phyloP scores from a whole-genome alignment of 805 yeast species.

The Millerago galiae region DNA sequence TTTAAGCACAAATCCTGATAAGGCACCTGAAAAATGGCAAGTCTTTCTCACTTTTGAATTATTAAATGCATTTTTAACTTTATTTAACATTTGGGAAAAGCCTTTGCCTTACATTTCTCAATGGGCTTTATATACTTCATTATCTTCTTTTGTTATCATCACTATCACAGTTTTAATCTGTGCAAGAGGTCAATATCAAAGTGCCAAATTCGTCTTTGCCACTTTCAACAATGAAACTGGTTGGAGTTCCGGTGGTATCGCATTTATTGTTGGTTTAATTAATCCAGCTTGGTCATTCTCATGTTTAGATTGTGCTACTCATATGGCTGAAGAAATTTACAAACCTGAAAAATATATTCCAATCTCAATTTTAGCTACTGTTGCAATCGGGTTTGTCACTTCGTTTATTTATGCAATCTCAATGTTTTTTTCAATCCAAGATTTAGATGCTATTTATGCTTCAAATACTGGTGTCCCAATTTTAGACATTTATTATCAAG shows the following conservation, averaged over 20 bases:
- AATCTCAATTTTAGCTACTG: conserved; percentile 51
- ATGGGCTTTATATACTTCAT: conserved; percentile 42
- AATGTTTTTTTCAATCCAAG: conserved; percentile 50
- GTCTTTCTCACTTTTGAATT: conserved; percentile 43
- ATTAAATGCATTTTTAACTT: conserved; percentile 34
- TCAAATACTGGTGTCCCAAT: conserved; percentile 55
- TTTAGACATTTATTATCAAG: conserved; percentile 54
- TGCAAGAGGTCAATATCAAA: conserved; percentile 43
- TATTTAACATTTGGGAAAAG: conserved; percentile 43
- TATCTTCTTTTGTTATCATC: conserved; percentile 44
- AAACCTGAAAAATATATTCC: conserved; percentile 51
- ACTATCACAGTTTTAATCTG: conserved; percentile 46
- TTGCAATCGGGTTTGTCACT: conserved; percentile 56
- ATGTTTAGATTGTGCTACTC: conserved; percentile 64
- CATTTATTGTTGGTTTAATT: conserved; percentile 56
- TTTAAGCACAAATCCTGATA: conserved; percentile 29
- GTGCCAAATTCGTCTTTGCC: conserved; percentile 44
- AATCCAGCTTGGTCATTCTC: conserved; percentile 65
- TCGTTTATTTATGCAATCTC: conserved; percentile 43
- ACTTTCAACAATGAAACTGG: conserved; percentile 52
- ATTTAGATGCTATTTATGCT: conserved; percentile 39
- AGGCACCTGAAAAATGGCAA: conserved; percentile 41
- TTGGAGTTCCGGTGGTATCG: conserved; percentile 49
- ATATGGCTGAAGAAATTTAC: conserved; percentile 59
- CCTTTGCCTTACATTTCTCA: conserved; percentile 43